Percentiles rank a stretch among this genome's conserved stretches.
phyloP scores from a whole-genome alignment of 2,329 filamentous ascomycete species.

The Neurospora sp. region DNA sequence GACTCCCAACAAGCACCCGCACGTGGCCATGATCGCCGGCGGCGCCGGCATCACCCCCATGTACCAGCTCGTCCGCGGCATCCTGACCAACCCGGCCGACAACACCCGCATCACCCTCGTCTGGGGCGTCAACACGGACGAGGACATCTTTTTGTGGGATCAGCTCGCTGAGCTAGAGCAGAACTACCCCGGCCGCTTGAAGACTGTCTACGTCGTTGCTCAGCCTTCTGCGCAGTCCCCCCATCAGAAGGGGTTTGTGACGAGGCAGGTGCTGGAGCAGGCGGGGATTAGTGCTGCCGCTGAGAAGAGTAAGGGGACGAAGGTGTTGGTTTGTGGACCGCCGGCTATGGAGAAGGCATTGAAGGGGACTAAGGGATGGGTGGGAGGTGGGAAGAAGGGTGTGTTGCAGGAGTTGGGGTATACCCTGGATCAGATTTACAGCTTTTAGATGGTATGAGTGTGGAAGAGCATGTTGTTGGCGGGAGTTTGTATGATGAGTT shows the following conservation, averaged over 20 bases:
- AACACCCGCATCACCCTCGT: conserved; percentile 54
- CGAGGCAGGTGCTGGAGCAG: conserved; percentile 43
- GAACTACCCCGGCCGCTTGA: conserved; percentile 44
- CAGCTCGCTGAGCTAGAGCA: conserved; percentile 44
- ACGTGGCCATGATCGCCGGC: conserved; percentile 58
- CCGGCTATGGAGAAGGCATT: conserved; percentile 54
- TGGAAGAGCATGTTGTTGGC: not conserved
- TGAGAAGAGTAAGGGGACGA: conserved; percentile 26
- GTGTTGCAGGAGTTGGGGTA: conserved; percentile 50
- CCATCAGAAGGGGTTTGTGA: conserved; percentile 47
- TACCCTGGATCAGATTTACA: conserved; percentile 45
- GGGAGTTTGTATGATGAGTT: not conserved
- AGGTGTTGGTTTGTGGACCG: conserved; percentile 62
- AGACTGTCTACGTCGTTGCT: conserved; percentile 48
- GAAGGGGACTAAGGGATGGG: conserved; percentile 29
- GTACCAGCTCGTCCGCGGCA: conserved; percentile 53
- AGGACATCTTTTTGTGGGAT: conserved; percentile 48
- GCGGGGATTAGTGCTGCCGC: conserved; percentile 27
- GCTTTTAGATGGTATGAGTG: conserved; percentile 29
- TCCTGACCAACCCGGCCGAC: conserved; percentile 52
- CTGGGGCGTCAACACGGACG: conserved; percentile 55
- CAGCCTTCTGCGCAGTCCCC: conserved; percentile 30
- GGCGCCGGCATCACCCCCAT: conserved; percentile 65
- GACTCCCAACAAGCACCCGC: conserved; percentile 37
- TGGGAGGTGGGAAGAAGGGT: conserved; percentile 29